Evolutionary conservation across 1,284 basidiomycete species (phyloP).

Genomic region (Rhodotorula glutinis): DNA sequence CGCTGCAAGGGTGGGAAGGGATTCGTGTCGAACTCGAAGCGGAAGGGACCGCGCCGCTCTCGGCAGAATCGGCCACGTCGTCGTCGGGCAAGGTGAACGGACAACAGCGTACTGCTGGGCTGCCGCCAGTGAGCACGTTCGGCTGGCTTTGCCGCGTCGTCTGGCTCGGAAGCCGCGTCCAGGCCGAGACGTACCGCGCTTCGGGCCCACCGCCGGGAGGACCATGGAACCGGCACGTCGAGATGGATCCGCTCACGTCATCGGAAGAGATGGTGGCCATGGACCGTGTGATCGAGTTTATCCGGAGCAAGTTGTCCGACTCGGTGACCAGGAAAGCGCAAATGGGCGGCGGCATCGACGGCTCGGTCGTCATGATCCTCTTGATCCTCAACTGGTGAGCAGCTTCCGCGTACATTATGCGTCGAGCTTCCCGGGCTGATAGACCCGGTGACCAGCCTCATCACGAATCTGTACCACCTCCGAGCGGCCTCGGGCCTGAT

Average conservation of each 20-base stretch:
- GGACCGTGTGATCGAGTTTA: conserved; percentile 28
- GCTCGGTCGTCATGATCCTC: conserved; percentile 24
- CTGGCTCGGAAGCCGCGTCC: conserved; percentile 34
- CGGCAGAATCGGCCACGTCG: no score
- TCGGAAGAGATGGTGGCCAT: conserved; percentile 25
- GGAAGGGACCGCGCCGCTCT: no score
- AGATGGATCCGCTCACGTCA: conserved; percentile 20
- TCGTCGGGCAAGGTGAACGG: no score
- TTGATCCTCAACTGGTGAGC: conserved; percentile 35
- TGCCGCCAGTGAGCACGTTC: conserved; percentile 20
- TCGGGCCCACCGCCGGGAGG: conserved; percentile 32
- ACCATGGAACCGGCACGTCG: conserved; percentile 27
- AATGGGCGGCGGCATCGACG: conserved; percentile 12
- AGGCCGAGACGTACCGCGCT: conserved; percentile 32
- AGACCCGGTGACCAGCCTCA: no score
- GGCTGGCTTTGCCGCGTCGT: conserved; percentile 34
- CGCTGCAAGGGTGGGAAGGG: conserved; percentile 3
- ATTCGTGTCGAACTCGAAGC: conserved; percentile 16
- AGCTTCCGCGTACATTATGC: no score
- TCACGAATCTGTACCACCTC: conserved; percentile 35
- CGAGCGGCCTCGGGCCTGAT: conserved; percentile 24
- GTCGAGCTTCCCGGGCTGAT: no score
- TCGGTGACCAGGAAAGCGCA: conserved; percentile 13
- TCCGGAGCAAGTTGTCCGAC: conserved; percentile 16
- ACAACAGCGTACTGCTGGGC: no score